Percentiles rank a stretch among this genome's conserved stretches.
These are phyloP conservation scores for Termitomyces bulborhizus DNA, from an alignment of 768 basidiomycete species.

Conservation along the genomic window DNA sequence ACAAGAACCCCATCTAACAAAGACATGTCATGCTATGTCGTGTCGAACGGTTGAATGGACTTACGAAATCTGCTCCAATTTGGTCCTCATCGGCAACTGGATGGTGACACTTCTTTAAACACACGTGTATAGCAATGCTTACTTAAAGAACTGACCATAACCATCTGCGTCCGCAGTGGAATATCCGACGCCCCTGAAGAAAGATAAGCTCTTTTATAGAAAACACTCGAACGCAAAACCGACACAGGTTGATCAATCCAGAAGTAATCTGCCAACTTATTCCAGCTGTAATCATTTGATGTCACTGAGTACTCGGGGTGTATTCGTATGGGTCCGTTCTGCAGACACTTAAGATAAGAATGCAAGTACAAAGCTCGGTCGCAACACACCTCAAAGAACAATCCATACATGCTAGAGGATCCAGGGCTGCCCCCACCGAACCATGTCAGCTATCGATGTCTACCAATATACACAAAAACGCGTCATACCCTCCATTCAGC, in stretches of 20 bases:
- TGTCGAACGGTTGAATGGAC: conserved; percentile 14
- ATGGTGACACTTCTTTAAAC: neutral
- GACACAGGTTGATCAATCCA: conserved; percentile 76
- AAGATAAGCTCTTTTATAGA: neutral
- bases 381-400: conserved; percentile 53
- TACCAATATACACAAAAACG: neutral
- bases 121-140: neutral
- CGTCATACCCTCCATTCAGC: conserved; percentile 63
- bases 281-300: conserved; percentile 53
- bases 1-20: conserved; percentile 61
- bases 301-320: conserved; percentile 41
- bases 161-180: conserved; percentile 59
- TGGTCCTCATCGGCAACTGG: conserved; percentile 58
- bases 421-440: conserved; percentile 41
- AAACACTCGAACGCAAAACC: conserved; percentile 4
- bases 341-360: neutral
- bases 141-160: conserved; percentile 36
- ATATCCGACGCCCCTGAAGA: conserved; percentile 49
- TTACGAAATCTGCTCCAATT: conserved; percentile 50
- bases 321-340: conserved; percentile 70
- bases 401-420: conserved; percentile 60
- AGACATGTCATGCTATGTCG: neutral
- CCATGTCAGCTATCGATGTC: neutral
- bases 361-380: neutral
- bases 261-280: conserved; percentile 55